phyloP scores from a whole-genome alignment of 2,329 filamentous ascomycete genomes.

The Elsinoe necatrix region DNA sequence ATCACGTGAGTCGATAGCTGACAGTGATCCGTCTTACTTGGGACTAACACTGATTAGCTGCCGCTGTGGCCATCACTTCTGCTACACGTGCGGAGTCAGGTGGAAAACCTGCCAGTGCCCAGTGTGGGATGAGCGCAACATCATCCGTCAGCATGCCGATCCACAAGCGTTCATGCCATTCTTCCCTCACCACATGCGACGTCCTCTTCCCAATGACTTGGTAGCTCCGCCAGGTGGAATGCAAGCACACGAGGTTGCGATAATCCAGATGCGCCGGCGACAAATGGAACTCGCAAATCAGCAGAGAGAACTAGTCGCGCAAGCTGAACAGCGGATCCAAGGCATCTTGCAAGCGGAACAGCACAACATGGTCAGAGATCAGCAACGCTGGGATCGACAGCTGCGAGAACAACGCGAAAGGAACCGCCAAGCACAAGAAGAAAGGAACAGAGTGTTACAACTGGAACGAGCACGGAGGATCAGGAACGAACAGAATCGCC shows the following conservation, averaged over 20 bases:
- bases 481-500: too few species aligned
- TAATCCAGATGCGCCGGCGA: not conserved
- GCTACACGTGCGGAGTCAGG: conserved; percentile 23
- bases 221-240: not conserved
- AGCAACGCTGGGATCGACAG: too few species aligned
- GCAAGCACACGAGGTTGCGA: not conserved
- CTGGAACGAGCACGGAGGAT: too few species aligned
- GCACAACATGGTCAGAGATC: too few species aligned
- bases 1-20: conserved; percentile 44
- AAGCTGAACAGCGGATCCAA: not conserved
- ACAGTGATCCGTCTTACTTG: not conserved
- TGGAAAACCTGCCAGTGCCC: conserved; percentile 26
- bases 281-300: not conserved
- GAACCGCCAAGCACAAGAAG: too few species aligned
- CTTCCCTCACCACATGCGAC: not conserved
- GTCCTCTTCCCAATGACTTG: not conserved
- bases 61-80: conserved; percentile 25
- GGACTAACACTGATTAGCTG: conserved; percentile 19
- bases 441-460: too few species aligned
- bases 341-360: too few species aligned
- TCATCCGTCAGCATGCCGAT: not conserved
- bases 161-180: not conserved
- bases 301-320: not conserved
- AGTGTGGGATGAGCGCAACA: conserved; percentile 20
- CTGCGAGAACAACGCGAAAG: too few species aligned